phyloP scores from a whole-genome alignment of 2,329 filamentous ascomycete species.

The Colletotrichum tropicale region DNA sequence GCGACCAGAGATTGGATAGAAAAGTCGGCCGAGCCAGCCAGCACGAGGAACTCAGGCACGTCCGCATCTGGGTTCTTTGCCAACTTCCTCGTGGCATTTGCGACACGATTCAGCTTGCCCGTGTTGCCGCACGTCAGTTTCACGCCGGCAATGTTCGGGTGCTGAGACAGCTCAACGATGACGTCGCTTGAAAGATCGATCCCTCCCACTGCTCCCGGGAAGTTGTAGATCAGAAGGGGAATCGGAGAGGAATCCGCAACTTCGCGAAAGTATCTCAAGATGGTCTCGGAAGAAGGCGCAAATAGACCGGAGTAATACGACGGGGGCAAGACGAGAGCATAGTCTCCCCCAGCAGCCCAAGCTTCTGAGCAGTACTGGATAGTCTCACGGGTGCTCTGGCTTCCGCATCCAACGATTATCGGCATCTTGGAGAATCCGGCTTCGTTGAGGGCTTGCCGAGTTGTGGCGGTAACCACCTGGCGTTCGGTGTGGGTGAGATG shows the following conservation, averaged over 20 bases:
- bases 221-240: conserved; percentile 74
- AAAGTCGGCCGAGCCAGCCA: conserved; percentile 77
- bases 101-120: conserved; percentile 70
- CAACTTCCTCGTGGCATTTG: conserved; percentile 56
- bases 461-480: conserved; percentile 69
- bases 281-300: conserved; percentile 61
- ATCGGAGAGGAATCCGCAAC: conserved; percentile 69
- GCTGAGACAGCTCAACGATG: conserved; percentile 62
- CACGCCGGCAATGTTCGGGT: conserved; percentile 71
- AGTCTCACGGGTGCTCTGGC: conserved; percentile 75
- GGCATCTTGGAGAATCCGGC: conserved; percentile 70
- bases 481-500: conserved; percentile 76
- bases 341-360: conserved; percentile 72
- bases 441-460: conserved; percentile 70
- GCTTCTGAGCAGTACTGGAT: conserved; percentile 74
- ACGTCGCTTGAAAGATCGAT: conserved; percentile 68
- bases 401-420: conserved; percentile 77
- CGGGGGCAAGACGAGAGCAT: conserved; percentile 76
- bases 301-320: conserved; percentile 76
- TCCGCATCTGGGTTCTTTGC: conserved; percentile 34
- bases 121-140: conserved; percentile 76
- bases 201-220: conserved; percentile 66
- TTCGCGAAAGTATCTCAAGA: conserved; percentile 69
- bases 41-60: conserved; percentile 65
- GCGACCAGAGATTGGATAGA: conserved; percentile 70